Conservation (phyloP, 2,329 filamentous ascomycete species). For the Samsoniella hepiali region DNA sequence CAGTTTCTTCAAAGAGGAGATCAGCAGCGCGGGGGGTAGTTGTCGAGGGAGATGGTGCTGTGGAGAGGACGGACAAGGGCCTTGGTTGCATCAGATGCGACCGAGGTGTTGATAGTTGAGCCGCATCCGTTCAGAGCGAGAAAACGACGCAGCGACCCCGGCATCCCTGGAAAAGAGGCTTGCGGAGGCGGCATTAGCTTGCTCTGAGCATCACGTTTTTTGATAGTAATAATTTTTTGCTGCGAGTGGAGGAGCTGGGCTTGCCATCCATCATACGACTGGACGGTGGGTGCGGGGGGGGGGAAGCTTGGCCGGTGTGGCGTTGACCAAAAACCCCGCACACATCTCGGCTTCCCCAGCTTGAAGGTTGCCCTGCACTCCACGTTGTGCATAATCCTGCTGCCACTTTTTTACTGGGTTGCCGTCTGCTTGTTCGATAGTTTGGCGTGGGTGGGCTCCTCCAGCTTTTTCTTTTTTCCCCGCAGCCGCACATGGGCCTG, state of each 20-base stretch:
- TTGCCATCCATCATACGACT: background rate
- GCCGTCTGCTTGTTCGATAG: background rate
- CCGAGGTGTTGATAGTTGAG: slow-evolving; percentile 11
- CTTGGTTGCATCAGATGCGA: background rate
- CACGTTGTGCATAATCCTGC: background rate
- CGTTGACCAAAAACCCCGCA: slow-evolving; percentile 13
- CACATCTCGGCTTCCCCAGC: slow-evolving; percentile 17
- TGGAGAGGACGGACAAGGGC: background rate
- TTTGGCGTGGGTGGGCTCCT: background rate
- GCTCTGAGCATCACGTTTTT: background rate
- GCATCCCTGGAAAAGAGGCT: background rate
- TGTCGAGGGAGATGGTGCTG: background rate
- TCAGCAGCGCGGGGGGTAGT: background rate
- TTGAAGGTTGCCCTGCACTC: background rate
- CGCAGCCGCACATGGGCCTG: slow-evolving; percentile 12
- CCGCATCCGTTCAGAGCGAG: background rate
- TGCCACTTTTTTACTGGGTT: too few relatives aligned
- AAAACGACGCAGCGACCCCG: background rate
- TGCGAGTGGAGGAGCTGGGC: slow-evolving; percentile 1
- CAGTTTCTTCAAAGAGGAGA: background rate
- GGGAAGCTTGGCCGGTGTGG: slow-evolving; percentile 2
- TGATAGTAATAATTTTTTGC: background rate
- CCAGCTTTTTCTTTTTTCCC: slow-evolving; percentile 2
- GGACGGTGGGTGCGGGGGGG: slow-evolving; percentile 8
- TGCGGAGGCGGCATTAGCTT: slow-evolving; percentile 2